A percentile compares a stretch with the other conserved stretches of the same genome.
Conservation (phyloP, 306 rosid species). For the Herpetospermum pedunculosum region DNA sequence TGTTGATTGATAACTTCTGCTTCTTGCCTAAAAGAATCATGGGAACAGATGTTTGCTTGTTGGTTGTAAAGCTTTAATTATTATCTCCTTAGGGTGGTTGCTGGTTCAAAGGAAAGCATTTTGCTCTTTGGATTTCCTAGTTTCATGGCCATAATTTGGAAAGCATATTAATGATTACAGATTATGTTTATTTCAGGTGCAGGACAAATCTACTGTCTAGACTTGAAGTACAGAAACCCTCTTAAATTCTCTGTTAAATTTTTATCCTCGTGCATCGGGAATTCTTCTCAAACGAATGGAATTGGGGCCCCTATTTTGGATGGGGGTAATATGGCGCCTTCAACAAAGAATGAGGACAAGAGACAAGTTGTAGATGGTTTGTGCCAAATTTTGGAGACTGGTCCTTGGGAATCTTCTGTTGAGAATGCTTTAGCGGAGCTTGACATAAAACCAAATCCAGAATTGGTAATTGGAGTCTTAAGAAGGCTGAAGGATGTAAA, state of each 20-base stretch:
- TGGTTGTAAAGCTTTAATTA: neutral
- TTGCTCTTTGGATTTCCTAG: neutral
- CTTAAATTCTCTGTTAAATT: conserved; percentile 18
- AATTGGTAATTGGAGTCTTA: conserved; percentile 60
- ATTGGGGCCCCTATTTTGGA: conserved; percentile 20
- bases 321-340: conserved; percentile 13
- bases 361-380: conserved; percentile 41
- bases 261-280: conserved; percentile 36
- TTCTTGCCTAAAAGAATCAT: neutral
- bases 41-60: neutral
- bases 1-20: neutral
- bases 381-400: conserved; percentile 49
- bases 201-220: conserved; percentile 29
- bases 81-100: neutral
- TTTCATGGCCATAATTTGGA: neutral
- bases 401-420: conserved; percentile 57
- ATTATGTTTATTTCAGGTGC: conserved; percentile 15
- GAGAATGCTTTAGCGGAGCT: conserved; percentile 42
- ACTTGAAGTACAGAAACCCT: conserved; percentile 19
- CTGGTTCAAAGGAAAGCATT: neutral
- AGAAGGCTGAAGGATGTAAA: conserved; percentile 62
- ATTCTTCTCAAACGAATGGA: conserved; percentile 27
- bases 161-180: neutral
- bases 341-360: conserved; percentile 23
- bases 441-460: conserved; percentile 51